Base-by-base conservation (phyloP, 2,329 filamentous ascomycete genomes). In the Rosellinia necatrix region DNA sequence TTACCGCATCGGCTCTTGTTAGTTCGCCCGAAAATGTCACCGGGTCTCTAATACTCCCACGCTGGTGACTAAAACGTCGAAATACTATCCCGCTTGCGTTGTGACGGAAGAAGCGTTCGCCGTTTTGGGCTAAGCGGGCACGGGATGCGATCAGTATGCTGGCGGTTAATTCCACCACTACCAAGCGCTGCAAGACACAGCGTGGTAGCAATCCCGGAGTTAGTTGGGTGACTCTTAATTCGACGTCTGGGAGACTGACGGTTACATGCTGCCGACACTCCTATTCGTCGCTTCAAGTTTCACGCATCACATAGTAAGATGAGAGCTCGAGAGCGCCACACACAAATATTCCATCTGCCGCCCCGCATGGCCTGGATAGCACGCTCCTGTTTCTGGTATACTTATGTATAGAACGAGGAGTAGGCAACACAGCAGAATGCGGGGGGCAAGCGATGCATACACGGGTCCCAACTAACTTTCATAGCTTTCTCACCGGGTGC, bases 341-440 rank as follows among this genome's bases (percentile, higher is more conserved):
- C 27, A 47, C 12, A 44, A 27, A 40, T n/a, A 47, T 21, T 34
- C 15, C 22, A 52, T 49, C 17, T 29, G 22, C 48, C 38, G 34
- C 43, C 34, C 42, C 55, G 40, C 58, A 58, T 24, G 49, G 34
- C 19, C 34, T 32, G 15, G 53, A 40, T 24, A 25, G 7, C 32
- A 22, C 44, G 46, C 48, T 48, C 41, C 56, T 50, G 57, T 62
- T 40, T 53, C 57, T 62, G 57, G 40, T 53, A 58, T 55, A 25
- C 24, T 52, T 42, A 51, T n/a, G n/a, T n/a, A n/a, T 32, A 27
- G 38, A 37, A 24, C 40, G 29, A 30, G 43, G 46, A 37, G 49
- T 51, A 44, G 42, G 53, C 49, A 38, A 25, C 53, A 60, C 57
- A 46, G 29, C 57, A 50, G 50, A 51, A 48, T 53, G 43, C 55